These are phyloP conservation scores for Candida silvicultrix DNA, from an alignment of 805 yeast species.

Conservation along the genomic window DNA sequence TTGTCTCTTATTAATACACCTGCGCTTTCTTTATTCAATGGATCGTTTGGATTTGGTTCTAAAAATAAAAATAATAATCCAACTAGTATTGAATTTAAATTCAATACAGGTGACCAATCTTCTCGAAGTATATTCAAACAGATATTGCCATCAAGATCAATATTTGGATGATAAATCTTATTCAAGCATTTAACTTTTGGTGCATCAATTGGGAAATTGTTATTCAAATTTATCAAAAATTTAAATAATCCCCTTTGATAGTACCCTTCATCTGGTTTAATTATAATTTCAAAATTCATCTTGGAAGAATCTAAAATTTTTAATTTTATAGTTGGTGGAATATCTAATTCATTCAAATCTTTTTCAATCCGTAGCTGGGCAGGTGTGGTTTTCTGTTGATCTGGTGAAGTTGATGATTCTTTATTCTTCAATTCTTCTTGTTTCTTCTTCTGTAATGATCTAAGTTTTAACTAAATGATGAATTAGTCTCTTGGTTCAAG, in stretches of 20 bases:
- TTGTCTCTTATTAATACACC: slow-evolving; percentile 41
- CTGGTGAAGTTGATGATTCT: slow-evolving; percentile 1
- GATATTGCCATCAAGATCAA: slow-evolving; percentile 83
- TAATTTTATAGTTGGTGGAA: slow-evolving; percentile 51
- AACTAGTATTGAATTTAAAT: slow-evolving; percentile 71
- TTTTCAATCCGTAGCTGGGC: slow-evolving; percentile 75
- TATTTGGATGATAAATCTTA: slow-evolving; percentile 88
- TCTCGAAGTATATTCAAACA: slow-evolving; percentile 88
- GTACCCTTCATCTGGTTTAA: slow-evolving; percentile 67
- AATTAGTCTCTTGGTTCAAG: too few species aligned
- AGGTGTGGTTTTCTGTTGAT: slow-evolving; percentile 32
- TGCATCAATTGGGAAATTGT: slow-evolving; percentile 85
- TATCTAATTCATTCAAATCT: slow-evolving; percentile 63
- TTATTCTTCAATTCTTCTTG: slow-evolving; percentile 33
- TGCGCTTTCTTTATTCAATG: slow-evolving; percentile 89
- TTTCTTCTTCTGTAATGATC: slow-evolving; percentile 52
- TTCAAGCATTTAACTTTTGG: slow-evolving; percentile 74
- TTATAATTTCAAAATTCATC: slow-evolving; percentile 49
- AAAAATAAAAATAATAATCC: slow-evolving; percentile 81
- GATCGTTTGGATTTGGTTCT: slow-evolving; percentile 91
- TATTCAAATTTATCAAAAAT: slow-evolving; percentile 60
- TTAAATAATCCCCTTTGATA: slow-evolving; percentile 63
- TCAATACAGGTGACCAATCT: slow-evolving; percentile 94
- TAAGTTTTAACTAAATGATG: slow-evolving; percentile 41
- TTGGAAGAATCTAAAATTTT: slow-evolving; percentile 46